phyloP scores from a whole-genome alignment of 2,329 filamentous ascomycete genomes.

The Chaetomium sp. region DNA sequence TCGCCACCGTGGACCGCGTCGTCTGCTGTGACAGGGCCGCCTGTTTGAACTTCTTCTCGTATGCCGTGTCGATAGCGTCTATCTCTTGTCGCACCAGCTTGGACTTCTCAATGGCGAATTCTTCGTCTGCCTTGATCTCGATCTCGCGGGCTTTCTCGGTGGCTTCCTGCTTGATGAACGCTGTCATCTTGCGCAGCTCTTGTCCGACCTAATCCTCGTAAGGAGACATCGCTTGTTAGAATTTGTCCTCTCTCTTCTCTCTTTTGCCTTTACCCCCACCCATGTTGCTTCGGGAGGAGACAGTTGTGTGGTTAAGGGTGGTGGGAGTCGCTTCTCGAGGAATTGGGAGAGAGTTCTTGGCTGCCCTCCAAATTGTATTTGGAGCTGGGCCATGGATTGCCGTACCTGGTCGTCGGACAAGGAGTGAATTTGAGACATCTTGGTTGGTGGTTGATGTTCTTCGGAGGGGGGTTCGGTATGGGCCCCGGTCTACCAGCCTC shows the following conservation, averaged over 20 bases:
- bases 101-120: slow-evolving; percentile 98
- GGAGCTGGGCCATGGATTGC: neutral
- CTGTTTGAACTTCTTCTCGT: slow-evolving; percentile 99
- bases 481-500: no score
- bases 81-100: slow-evolving; percentile 97
- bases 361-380: no score
- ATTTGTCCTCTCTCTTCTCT: neutral
- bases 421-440: slow-evolving; percentile 87
- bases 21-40: slow-evolving; percentile 98
- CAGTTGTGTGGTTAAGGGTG: neutral
- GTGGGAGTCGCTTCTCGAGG: neutral
- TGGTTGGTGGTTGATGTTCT: slow-evolving; percentile 35
- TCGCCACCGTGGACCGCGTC: slow-evolving; percentile 89
- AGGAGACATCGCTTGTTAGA: slow-evolving; percentile 14
- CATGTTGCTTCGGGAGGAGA: no score
- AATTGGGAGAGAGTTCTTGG: no score
- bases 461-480: neutral
- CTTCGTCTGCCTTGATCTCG: slow-evolving; percentile 95
- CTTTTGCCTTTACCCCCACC: no score
- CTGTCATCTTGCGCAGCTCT: slow-evolving; percentile 99
- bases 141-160: slow-evolving; percentile 96
- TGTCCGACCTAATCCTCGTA: slow-evolving; percentile 66
- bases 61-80: slow-evolving; percentile 80
- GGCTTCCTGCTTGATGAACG: slow-evolving; percentile 98
- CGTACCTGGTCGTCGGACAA: slow-evolving; percentile 94